A percentile compares a stretch with the other conserved stretches of the same genome.
These are phyloP conservation scores for Phenoliferia sp. DNA, from an alignment of 1,284 basidiomycete species.

Conservation along the genomic window DNA sequence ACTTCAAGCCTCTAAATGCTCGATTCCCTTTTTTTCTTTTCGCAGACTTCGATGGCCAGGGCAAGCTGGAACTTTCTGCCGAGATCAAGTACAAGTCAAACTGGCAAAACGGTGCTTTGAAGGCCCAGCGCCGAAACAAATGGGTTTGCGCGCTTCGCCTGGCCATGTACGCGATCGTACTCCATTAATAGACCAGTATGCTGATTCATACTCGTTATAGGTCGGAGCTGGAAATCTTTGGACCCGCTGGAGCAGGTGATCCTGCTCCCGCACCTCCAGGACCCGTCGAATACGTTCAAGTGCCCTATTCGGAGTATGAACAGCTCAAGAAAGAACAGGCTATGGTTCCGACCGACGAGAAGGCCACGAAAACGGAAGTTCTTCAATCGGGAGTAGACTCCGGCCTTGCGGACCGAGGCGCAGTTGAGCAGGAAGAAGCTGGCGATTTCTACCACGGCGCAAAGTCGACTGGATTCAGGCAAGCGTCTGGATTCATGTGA, in stretches of 20 bases:
- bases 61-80: slow-evolving; percentile 69
- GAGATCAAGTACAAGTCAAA: slow-evolving; percentile 86
- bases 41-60: slow-evolving; percentile 72
- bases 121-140: slow-evolving; percentile 70
- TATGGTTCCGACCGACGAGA: slow-evolving; percentile 37
- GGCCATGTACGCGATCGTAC: slow-evolving; percentile 48
- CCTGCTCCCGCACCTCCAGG: slow-evolving; percentile 50
- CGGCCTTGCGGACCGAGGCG: neutral
- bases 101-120: slow-evolving; percentile 74
- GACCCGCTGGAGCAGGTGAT: slow-evolving; percentile 62
- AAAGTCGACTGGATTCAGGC: too few relatives aligned
- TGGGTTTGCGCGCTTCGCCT: slow-evolving; percentile 84
- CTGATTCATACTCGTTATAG: neutral
- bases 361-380: slow-evolving; percentile 2
- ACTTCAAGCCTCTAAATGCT: too few relatives aligned
- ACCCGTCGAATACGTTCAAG: slow-evolving; percentile 56
- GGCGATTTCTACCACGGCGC: too few relatives aligned
- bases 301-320: slow-evolving; percentile 62
- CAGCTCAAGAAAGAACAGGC: slow-evolving; percentile 40
- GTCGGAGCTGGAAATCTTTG: slow-evolving; percentile 63
- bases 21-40: neutral
- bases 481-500: too few relatives aligned
- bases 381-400: neutral
- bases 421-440: neutral
- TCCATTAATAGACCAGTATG: neutral